Conservation (phyloP, 2,329 filamentous ascomycete genomes). For the Verticillium tricorpus region DNA sequence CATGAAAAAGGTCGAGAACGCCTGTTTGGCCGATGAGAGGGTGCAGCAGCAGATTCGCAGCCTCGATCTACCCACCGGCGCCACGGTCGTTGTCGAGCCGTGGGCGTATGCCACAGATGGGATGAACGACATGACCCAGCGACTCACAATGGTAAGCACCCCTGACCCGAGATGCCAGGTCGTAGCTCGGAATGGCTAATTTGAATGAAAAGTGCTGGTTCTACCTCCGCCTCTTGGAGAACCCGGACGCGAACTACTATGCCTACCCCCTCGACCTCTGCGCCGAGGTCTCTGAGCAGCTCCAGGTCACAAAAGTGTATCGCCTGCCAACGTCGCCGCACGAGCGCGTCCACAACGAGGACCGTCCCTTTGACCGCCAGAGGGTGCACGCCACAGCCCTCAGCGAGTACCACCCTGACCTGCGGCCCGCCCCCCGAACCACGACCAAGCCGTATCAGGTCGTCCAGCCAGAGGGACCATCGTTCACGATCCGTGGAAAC, state of each 20-base stretch:
- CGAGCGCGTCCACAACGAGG: slow-evolving; percentile 28
- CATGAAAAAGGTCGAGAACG: slow-evolving; percentile 41
- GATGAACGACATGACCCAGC: slow-evolving; percentile 41
- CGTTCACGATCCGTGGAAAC: slow-evolving; percentile 35
- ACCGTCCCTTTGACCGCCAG: slow-evolving; percentile 26
- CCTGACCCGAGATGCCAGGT: neutral
- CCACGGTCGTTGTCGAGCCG: slow-evolving; percentile 42
- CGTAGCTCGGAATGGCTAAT: no score
- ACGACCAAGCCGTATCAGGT: slow-evolving; percentile 32
- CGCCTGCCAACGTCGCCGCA: slow-evolving; percentile 35
- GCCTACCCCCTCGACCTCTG: slow-evolving; percentile 50
- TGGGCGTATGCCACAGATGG: slow-evolving; percentile 53
- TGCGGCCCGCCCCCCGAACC: slow-evolving; percentile 16
- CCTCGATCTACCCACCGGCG: slow-evolving; percentile 37
- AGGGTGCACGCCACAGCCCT: slow-evolving; percentile 24
- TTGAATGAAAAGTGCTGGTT: slow-evolving; percentile 26
- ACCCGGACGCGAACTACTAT: slow-evolving; percentile 49
- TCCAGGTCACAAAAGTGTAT: slow-evolving; percentile 44
- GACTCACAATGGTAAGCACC: slow-evolving; percentile 40
- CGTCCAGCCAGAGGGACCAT: slow-evolving; percentile 29
- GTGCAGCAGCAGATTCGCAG: slow-evolving; percentile 36
- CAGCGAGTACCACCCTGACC: slow-evolving; percentile 23
- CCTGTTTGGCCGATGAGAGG: slow-evolving; percentile 35
- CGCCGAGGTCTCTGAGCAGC: slow-evolving; percentile 42
- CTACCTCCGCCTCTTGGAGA: slow-evolving; percentile 27